phyloP scores from a whole-genome alignment of 176 grass and related monocot genomes.

The Canna indica region DNA sequence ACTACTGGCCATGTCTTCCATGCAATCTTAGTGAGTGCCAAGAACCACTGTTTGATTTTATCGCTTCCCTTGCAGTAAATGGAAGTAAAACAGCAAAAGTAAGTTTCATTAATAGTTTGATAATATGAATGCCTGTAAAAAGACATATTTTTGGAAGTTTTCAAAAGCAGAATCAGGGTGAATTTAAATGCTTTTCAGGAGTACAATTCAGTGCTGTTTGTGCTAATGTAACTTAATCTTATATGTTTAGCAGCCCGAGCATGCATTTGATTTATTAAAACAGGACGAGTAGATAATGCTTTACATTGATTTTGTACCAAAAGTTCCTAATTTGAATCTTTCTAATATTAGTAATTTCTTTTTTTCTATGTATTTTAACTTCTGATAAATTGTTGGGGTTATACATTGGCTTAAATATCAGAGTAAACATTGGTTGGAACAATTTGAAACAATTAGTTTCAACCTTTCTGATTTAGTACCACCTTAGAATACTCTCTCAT shows the following conservation, averaged over 20 bases:
- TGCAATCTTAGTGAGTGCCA: conserved; percentile 81
- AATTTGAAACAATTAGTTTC: too few relatives aligned
- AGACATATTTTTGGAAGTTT: background rate
- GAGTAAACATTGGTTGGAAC: too few relatives aligned
- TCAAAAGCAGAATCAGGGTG: background rate
- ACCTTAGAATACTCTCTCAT: too few relatives aligned
- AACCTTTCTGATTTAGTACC: too few relatives aligned
- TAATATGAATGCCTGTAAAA: background rate
- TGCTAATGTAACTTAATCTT: background rate
- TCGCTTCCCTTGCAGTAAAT: conserved; percentile 57
- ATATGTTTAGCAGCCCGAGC: background rate
- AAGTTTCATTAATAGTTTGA: conserved; percentile 12
- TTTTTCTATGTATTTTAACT: background rate
- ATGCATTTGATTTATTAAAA: background rate
- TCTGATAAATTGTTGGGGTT: background rate
- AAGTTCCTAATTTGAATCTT: background rate
- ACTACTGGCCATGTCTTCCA: conserved; percentile 78
- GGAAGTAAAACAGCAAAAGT: conserved; percentile 79
- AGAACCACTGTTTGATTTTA: conserved; percentile 76
- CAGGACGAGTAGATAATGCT: background rate
- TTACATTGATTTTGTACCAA: background rate
- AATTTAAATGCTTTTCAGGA: background rate
- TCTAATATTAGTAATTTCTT: background rate
- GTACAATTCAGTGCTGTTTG: background rate
- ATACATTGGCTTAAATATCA: too few relatives aligned